phyloP scores from a whole-genome alignment of 2,329 filamentous ascomycete species.

The Sporothrix humicola region DNA sequence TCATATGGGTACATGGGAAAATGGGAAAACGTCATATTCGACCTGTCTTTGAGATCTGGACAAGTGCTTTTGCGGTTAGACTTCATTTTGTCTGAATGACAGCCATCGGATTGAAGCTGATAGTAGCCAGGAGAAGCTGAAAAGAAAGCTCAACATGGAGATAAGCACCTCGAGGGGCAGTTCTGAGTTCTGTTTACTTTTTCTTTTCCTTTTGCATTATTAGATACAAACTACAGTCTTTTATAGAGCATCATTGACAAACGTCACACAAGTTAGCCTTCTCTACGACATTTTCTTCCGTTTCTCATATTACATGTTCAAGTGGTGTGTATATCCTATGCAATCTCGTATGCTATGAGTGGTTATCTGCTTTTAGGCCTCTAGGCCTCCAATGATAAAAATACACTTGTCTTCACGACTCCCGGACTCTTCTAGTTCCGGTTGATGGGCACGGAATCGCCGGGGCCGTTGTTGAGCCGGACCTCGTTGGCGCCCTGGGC shows the following conservation, averaged over 20 bases:
- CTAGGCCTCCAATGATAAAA: neutral
- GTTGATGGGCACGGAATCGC: constrained; percentile 32
- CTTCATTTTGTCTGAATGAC: neutral
- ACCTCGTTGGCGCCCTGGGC: constrained; percentile 73
- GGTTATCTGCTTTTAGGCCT: neutral
- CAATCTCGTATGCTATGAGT: neutral
- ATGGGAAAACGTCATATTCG: no score
- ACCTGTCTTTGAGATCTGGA: neutral
- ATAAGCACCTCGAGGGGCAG: neutral
- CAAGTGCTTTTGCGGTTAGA: neutral
- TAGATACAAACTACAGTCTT: neutral
- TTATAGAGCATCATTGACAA: neutral
- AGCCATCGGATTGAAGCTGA: no score
- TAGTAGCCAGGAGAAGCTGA: neutral
- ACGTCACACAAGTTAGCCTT: neutral
- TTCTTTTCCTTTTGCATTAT: neutral
- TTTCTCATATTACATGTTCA: neutral
- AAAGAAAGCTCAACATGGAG: neutral
- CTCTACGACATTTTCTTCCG: no score
- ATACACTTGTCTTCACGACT: neutral
- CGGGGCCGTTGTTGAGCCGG: constrained; percentile 40
- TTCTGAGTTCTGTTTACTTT: neutral
- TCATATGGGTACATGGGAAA: neutral
- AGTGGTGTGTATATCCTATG: constrained; percentile 20
- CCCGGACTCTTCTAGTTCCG: neutral